Evolutionary conservation across 257 asterid genomes (phyloP).

Genomic region (Nicotiana noctiflora): DNA sequence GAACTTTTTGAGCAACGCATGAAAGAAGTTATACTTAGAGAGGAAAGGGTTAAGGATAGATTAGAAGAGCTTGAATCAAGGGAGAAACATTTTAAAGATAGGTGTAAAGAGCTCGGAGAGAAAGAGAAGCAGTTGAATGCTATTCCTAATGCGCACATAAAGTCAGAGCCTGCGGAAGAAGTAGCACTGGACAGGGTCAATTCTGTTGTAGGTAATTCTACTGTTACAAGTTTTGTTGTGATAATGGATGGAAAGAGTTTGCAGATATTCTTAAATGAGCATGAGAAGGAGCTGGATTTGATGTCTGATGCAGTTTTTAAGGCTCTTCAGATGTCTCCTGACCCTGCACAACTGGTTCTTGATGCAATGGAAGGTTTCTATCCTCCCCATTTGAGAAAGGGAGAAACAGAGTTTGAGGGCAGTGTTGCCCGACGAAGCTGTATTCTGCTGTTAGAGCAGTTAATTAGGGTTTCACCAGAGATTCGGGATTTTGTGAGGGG

Average conservation of each 20-base stretch:
- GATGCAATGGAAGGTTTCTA: conserved; percentile 49
- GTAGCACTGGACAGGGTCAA: conserved; percentile 11
- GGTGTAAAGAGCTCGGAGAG: conserved; percentile 12
- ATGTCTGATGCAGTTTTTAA: conserved; percentile 29
- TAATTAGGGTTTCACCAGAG: conserved; percentile 21
- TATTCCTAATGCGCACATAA: conserved; percentile 8
- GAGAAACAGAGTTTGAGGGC: conserved; percentile 13
- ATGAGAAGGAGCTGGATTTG: conserved; percentile 27
- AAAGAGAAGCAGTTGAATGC: conserved; percentile 11
- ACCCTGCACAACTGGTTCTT: conserved; percentile 52
- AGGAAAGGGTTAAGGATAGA: conserved; percentile 20
- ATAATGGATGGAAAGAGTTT: conserved; percentile 42
- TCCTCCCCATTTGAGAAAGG: conserved; percentile 16
- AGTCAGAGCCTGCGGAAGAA: conserved; percentile 21
- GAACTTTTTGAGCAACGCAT: conserved; percentile 25
- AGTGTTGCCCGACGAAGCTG: conserved; percentile 28
- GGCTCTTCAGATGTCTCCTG: conserved; percentile 37
- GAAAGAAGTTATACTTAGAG: conserved; percentile 22
- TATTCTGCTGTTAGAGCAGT: conserved; percentile 35
- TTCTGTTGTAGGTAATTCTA: neutral
- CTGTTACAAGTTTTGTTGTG: conserved; percentile 16
- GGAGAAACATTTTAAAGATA: conserved; percentile 14
- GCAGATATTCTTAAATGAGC: conserved; percentile 40
- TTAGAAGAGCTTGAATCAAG: conserved; percentile 18
- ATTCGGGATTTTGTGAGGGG: conserved; percentile 22